A percentile compares a stretch with the other conserved stretches of the same genome.
phyloP scores from a whole-genome alignment of 495 filamentous ascomycete genomes.

The Barbatosphaeria neglecta region DNA sequence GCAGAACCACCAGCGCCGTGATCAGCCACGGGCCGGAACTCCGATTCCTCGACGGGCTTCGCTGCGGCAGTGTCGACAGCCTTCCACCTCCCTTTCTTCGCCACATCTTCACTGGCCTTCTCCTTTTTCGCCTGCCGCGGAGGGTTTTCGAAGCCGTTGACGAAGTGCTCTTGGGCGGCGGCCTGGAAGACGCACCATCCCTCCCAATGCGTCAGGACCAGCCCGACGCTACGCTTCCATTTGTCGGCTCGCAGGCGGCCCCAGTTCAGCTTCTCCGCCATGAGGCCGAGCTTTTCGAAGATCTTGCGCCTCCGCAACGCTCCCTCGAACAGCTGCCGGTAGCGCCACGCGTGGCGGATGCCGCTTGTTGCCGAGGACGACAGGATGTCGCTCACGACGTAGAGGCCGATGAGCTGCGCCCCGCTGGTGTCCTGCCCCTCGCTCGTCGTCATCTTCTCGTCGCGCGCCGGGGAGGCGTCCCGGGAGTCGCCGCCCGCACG shows the following conservation, averaged over 20 bases:
- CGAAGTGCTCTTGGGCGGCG: slow-evolving; percentile 61
- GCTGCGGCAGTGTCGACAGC: slow-evolving; percentile 44
- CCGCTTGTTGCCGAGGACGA: slow-evolving; percentile 73
- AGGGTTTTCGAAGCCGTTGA: slow-evolving; percentile 60
- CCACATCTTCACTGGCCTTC: slow-evolving; percentile 34
- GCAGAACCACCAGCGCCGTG: slow-evolving; percentile 6
- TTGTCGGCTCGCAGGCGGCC: slow-evolving; percentile 77
- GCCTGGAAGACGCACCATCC: slow-evolving; percentile 79
- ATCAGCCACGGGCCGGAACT: slow-evolving; percentile 21
- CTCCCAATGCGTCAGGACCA: slow-evolving; percentile 74
- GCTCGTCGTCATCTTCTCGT: slow-evolving; percentile 14
- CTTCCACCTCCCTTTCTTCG: slow-evolving; percentile 61
- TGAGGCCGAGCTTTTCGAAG: slow-evolving; percentile 70
- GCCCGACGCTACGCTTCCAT: slow-evolving; percentile 72
- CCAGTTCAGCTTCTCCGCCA: slow-evolving; percentile 70
- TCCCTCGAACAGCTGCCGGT: slow-evolving; percentile 73
- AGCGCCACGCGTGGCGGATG: slow-evolving; percentile 83
- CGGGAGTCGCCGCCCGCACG: slow-evolving; percentile 15
- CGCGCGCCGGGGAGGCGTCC: slow-evolving; percentile 22
- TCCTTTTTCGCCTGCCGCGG: slow-evolving; percentile 45
- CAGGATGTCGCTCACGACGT: slow-evolving; percentile 79
- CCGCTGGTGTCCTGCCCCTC: slow-evolving; percentile 50
- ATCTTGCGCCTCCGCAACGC: slow-evolving; percentile 56
- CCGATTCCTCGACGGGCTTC: slow-evolving; percentile 20
- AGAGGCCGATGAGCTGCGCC: slow-evolving; percentile 71